Evolutionary conservation across 371 early-diverging fungal genomes (phyloP), one percentile per base, ranked within the genome.

Genomic region (Lichtheimia ramosa): DNA sequence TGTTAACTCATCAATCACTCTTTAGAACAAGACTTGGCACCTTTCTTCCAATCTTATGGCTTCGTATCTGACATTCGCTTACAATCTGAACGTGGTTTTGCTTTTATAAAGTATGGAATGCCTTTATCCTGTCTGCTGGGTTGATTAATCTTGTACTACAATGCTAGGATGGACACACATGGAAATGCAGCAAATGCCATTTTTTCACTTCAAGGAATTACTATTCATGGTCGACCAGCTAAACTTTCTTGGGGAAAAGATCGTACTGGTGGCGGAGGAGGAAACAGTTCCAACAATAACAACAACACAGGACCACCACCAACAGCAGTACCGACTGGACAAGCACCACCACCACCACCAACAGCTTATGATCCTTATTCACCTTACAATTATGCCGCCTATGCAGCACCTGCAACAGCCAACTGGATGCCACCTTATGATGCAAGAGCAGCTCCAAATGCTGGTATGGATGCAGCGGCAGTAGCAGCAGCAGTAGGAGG

Each of bases 191-290:
- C 95, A 8, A 81, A 83, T 53, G 92, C 96, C 21, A 96, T 96
- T 60, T 83, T 84, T 58, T 78, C 87, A 48, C 77, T 95, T 34
- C 85, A 92, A 68, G 93, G 92, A 6, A 67, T 81, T 40, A 61
- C 58, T 20, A 77, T 96, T 56, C 86, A 88, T 46, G 92, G 91
- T n/a, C 82, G 92, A 48, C 82, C 87, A 28, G 74, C 86, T 25
- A 85, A 83, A 81, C 75, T 91, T 61, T 90, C 91, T 18, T 95
- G 95, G 95, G 95, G 94, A 57, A 92, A 92, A 72, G 94, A 93
- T 57, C 82, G 92, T 28, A 76, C 75, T 48, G 69, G 73, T 13
- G 43, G 25, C 5, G 28, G 21, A 18, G 25, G 14, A 12, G 27
- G 43, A 15, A 28, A 20, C 18, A 34, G 10, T 8, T 4, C 34